A percentile compares a stretch with the other conserved stretches of the same genome.
Evolutionary conservation across 2,329 filamentous ascomycete genomes (phyloP).

Genomic region (Hymenoscyphus infarciens): DNA sequence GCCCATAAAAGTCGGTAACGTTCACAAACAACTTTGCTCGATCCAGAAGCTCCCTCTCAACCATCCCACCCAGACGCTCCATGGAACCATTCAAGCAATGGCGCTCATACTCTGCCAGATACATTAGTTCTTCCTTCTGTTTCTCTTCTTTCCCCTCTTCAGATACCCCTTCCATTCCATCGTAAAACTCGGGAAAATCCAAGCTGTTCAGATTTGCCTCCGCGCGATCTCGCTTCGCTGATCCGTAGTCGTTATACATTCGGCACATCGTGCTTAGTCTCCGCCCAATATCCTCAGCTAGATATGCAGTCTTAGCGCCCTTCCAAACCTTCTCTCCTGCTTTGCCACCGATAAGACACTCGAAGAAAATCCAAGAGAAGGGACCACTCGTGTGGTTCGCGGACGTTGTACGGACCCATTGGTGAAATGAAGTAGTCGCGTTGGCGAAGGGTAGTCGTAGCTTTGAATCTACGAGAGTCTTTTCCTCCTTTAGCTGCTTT

Average conservation of each 20-base stretch:
- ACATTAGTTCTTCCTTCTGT: neutral
- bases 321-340: too few relatives aligned
- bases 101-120: constrained; percentile 9
- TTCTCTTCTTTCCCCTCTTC: neutral
- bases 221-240: constrained; percentile 1
- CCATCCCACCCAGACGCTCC: neutral
- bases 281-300: neutral
- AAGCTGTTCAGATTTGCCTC: constrained; percentile 11
- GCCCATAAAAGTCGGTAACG: constrained; percentile 18
- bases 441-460: too few relatives aligned
- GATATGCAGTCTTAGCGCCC: neutral
- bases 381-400: constrained; percentile 13
- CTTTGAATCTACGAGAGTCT: too few relatives aligned
- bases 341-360: neutral
- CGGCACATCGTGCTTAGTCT: constrained; percentile 4
- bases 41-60: neutral
- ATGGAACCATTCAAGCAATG: neutral
- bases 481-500: too few relatives aligned
- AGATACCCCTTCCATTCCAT: neutral
- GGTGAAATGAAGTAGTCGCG: neutral
- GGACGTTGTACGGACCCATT: constrained; percentile 4
- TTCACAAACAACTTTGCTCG: constrained; percentile 9
- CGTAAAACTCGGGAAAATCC: constrained; percentile 7
- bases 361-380: constrained; percentile 11
- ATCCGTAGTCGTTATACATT: constrained; percentile 9